Conservation (phyloP, 179 eudicot genomes). For the Nepenthes alata region DNA sequence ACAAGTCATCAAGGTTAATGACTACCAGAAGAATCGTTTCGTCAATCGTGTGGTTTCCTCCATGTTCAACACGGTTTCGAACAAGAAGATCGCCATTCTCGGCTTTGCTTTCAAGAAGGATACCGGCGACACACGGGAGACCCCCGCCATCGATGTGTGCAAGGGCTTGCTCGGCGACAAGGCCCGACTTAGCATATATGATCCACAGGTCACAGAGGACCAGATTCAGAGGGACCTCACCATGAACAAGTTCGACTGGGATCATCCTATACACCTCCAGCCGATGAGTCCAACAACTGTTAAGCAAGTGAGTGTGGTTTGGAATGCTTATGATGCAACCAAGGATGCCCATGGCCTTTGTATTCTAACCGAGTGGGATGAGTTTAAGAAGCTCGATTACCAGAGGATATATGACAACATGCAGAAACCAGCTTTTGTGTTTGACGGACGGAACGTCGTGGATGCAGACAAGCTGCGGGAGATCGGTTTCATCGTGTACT, state of each 20-base stretch:
- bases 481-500: slow-evolving; percentile 61
- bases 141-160: slow-evolving; percentile 74
- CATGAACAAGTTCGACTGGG: slow-evolving; percentile 78
- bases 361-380: slow-evolving; percentile 64
- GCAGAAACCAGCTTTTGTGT: slow-evolving; percentile 64
- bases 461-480: slow-evolving; percentile 40
- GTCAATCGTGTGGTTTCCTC: slow-evolving; percentile 67
- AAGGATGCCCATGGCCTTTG: slow-evolving; percentile 61
- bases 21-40: slow-evolving; percentile 55
- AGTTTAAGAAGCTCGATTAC: slow-evolving; percentile 54
- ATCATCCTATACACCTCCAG: slow-evolving; percentile 66
- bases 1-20: slow-evolving; percentile 66
- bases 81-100: slow-evolving; percentile 53
- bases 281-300: slow-evolving; percentile 59
- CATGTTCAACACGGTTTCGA: slow-evolving; percentile 58
- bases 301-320: slow-evolving; percentile 47
- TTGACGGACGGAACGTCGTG: slow-evolving; percentile 54
- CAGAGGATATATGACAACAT: slow-evolving; percentile 57
- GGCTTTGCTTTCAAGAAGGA: slow-evolving; percentile 78
- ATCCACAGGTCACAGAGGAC: slow-evolving; percentile 68
- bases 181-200: slow-evolving; percentile 52
- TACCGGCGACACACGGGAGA: slow-evolving; percentile 68
- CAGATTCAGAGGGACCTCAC: slow-evolving; percentile 61
- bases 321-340: slow-evolving; percentile 58
- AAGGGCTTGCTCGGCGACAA: slow-evolving; percentile 60